A percentile compares a stretch with the other conserved stretches of the same genome.
These are phyloP conservation scores for Coniferiporia sulphurascens DNA, from an alignment of 1,284 basidiomycete genomes.

Conservation along the genomic window DNA sequence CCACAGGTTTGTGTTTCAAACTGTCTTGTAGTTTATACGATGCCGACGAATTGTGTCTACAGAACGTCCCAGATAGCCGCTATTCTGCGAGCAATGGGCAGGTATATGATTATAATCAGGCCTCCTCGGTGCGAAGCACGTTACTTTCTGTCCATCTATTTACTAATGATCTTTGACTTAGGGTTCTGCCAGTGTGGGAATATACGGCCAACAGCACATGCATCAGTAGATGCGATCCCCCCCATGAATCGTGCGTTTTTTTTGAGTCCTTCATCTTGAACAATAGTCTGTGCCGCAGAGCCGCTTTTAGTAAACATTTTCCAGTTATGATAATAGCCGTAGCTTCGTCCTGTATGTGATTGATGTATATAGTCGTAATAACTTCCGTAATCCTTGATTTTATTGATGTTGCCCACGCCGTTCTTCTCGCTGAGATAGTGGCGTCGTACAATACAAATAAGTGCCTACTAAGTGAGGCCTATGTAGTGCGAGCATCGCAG, in stretches of 20 bases:
- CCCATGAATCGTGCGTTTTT: background rate
- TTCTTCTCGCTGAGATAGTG: background rate
- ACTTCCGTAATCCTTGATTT: background rate
- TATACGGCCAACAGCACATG: constrained; percentile 6
- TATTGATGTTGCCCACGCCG: background rate
- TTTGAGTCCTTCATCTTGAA: background rate
- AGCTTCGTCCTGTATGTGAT: background rate
- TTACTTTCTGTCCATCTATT: background rate
- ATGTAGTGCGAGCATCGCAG: background rate
- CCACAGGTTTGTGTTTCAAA: constrained; percentile 1
- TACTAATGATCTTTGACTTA: constrained; percentile 2
- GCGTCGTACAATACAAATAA: background rate
- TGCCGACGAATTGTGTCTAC: background rate
- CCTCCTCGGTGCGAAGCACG: constrained; percentile 4
- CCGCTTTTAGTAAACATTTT: background rate
- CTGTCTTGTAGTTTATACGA: background rate
- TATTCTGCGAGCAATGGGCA: background rate
- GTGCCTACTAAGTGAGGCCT: background rate
- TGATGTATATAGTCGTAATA: background rate
- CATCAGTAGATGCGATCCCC: constrained; percentile 5
- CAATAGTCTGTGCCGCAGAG: background rate
- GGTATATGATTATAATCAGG: background rate
- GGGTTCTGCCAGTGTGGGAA: constrained; percentile 7
- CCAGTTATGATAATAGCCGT: background rate
- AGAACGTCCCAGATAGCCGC: background rate